Evolutionary conservation across 2,329 filamentous ascomycete species (phyloP).

Genomic region (Aspergillus costaricaensis): DNA sequence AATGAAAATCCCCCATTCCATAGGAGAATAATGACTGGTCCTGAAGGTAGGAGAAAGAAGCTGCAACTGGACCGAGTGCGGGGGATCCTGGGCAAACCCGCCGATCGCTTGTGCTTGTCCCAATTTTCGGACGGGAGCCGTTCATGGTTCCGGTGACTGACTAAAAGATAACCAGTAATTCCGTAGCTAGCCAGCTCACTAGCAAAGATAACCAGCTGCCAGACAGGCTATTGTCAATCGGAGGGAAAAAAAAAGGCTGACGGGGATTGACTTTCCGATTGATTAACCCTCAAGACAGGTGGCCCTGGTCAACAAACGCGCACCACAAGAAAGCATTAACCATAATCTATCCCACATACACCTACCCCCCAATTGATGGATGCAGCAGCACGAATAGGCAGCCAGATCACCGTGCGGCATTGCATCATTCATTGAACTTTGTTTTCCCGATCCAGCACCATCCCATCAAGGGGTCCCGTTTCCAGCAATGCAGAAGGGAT

Average conservation of each 20-base stretch:
- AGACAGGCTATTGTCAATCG: neutral
- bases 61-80: neutral
- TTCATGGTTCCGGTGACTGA: neutral
- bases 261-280: neutral
- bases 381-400: neutral
- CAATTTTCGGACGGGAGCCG: neutral
- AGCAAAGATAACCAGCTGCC: neutral
- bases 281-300: neutral
- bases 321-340: neutral
- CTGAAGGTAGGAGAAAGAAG: neutral
- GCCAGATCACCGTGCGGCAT: neutral
- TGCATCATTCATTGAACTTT: constrained; percentile 3
- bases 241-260: too few species aligned
- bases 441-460: neutral
- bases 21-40: neutral
- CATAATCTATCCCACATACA: neutral
- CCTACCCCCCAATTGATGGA: neutral
- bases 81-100: neutral
- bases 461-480: too few species aligned
- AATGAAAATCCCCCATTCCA: neutral
- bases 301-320: too few species aligned
- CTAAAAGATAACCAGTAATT: neutral
- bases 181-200: neutral
- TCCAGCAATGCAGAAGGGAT: too few species aligned
- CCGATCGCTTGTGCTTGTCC: neutral